Evolutionary conservation across 148 eudicot genomes (phyloP), one percentile per base, ranked within the genome.

Genomic region (Nepenthes mirabilis): DNA sequence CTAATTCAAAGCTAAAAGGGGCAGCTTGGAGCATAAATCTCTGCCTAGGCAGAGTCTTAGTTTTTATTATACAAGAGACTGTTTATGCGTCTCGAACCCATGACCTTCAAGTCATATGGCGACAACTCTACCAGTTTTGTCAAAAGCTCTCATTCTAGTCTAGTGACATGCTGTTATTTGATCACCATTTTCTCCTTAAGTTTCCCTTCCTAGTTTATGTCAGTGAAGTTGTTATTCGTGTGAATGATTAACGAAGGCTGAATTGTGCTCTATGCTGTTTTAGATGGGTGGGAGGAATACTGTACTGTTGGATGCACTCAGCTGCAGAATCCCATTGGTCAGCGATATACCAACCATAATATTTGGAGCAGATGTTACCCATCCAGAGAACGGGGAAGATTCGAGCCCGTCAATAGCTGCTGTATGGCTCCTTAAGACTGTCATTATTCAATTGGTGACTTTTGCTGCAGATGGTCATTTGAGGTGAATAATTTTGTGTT

Each of bases 311-410:
- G 90, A 84, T 66, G 90, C 90, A 12, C 62, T 84, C 43, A 82
- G 86, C 70, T 84, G 84, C 69, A 77, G 81, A 65, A 82, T 84
- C 60, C 90, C 90, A 12, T 63, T 84, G 55, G 90, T 84, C 34
- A 84, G 90, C 59, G 90, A 84, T 66, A 84, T 82, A 72, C 86
- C 90, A 6, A 84, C 90, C 14, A 82, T 84, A 57, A 84, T 84
- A 43, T 83, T 91, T 60, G 97, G 97, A 58, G 97, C 93, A 35
- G 97, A 91, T 59, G 97, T 91, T 33, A 91, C 95, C 36, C 96
- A 91, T 55, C 98, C 98, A 1, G 86, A 87, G 65, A 74, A 85
- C 43, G 81, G 83, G 72, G 98, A 91, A 64, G 73, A 66, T 14
- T 64, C 74, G 7, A 91, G 90, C 69, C 96, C 88, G 9, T 91